Base-by-base conservation (phyloP, 1,139 yeast species). In the Entelexis paramagnoliae region DNA sequence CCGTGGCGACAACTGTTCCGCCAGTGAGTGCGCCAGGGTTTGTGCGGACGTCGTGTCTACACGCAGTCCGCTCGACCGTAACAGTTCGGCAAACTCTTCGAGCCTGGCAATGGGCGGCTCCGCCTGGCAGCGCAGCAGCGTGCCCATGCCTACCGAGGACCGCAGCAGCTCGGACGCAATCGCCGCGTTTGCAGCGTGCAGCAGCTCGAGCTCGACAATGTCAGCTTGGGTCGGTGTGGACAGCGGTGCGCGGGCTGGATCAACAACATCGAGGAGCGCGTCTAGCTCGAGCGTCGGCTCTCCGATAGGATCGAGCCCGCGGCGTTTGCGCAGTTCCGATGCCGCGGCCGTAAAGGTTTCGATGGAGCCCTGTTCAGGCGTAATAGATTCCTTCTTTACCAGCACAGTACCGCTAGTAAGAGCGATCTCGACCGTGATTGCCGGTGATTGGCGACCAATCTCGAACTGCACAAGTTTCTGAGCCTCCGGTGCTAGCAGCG, bases 121-220 rank as follows among this genome's bases (percentile, higher is more conserved):
- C 6, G 87, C 76, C 59, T 89, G 95, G 65, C 94, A 85, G 67
- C 97, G 83, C 63, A 91, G 76, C 51, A 91, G 77, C 0, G 97
- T 88, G 50, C 73, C 69, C 58, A 84, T 88, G 1, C 96, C 96
- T 49, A 88, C 71, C 4, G 77, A 79, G n/a, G 53, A 50, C 7
- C 54, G 47, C 62, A 83, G 83, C 20, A 83, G 71, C 62, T 78
- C 80, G 55, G 87, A 86, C 0, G 97, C 98, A 55, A 91, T 81
- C 0, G 95, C 88, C 43, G 80, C 73, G 67, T 91, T 89, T 6
- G 84, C 94, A 64, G 83, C 86, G 62, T 83, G 81, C 58, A 82
- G 77, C 44, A 91, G 75, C 67, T 91, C 97, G 50, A 80, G 77
- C 45, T 88, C 71, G 48, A 87, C 73, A 53, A 77, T 76, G 0